Base-by-base conservation (phyloP, 768 basidiomycete genomes). In the Aureoboletus auriporus region DNA sequence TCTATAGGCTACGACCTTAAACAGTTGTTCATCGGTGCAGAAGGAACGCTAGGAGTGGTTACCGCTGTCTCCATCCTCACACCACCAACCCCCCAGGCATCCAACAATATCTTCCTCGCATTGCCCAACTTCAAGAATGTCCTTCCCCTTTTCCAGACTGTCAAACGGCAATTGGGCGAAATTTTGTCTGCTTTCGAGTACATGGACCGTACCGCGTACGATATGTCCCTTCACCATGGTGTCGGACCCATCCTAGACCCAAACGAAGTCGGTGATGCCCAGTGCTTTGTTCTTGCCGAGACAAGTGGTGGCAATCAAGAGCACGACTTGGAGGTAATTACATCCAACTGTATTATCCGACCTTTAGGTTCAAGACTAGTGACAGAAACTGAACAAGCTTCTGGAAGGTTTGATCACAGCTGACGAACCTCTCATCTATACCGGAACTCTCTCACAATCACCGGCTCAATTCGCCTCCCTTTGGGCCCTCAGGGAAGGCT, bases 171-270 rank as follows among this genome's bases (percentile, higher is more conserved):
- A 53, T 71, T 97, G 7, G 93, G 93, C 10, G 95, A 99, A 71
- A 94, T 98, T 52, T 79, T 99, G 27, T 94, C 92, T 8, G 95
- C 96, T 0, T 98, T 98, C 68, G 95, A 99, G 69, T 98, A 88
- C 68, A 90, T 94, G 42, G 95, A 99, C 64, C 78, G 89, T 45
- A 84, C 84, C 11, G 80, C 88, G 1, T 91, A 91, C 63, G 82
- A 93, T 44, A 73, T 94, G 47, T 84, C 85, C n/a, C 77, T 89
- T 37, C 83, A 86, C 61, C 87, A 91, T 55, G 86, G 89, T 0
- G 84, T 91, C 54, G 86, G 87, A 17, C 79, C 86, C 43, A 84
- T 84, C 11, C 75, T 95, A 31, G 76, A 79, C 44, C 79, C 86
- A 42, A 75, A 85, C 42, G 88, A 93, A 50, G 75, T 88, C 39